Evolutionary conservation across 2,329 filamentous ascomycete species (phyloP), one percentile per base, ranked within the genome.

Genomic region (Paraconiothyrium sp.): DNA sequence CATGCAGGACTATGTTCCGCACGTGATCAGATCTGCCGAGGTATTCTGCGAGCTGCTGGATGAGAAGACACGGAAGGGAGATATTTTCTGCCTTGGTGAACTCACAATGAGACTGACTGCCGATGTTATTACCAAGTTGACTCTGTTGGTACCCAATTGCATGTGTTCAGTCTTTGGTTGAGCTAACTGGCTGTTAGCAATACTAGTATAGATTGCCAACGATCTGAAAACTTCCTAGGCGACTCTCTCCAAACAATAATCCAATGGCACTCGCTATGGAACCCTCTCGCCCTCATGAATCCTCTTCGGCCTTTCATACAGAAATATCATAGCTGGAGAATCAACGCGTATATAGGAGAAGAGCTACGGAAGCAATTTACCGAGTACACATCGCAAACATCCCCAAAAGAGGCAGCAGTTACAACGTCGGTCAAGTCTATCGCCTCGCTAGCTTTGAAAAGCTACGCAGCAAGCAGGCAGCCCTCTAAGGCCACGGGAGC

Each of bases 211-310:
- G 50, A 67, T 51, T 64, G 59, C 34, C 66, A 68, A 49, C 58
- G 57, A 20, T 48, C 59, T 52, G 57, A 48, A 24, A 62, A 52
- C 37, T 48, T 56, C 24, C 59, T 69, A 13, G 65, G 65, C 30
- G 59, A 58, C 24, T 61, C 54, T 24, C 60, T 68, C 7, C 57
- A 62, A 24, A 56, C 52, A 47, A 60, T 63, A 54, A 49, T 67
- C 2, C 59, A 67, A 4, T 67, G 64, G 66, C 61, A 62, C 22
- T 34, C 57, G 39, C 62, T 68, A 27, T 64, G 57, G 7, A 67
- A 57, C 7, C 50, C 49, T 22, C 63, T 65, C 47, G 63, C 62
- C 56, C 62, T 60, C 2, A 41, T 67, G n/a, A 35, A 50, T 51
- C 61, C 50, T 43, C 60, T 52, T 58, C 62, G 64, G 1, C 62